phyloP scores from a whole-genome alignment of 257 asterid genomes.

The Knoxia roxburghii region DNA sequence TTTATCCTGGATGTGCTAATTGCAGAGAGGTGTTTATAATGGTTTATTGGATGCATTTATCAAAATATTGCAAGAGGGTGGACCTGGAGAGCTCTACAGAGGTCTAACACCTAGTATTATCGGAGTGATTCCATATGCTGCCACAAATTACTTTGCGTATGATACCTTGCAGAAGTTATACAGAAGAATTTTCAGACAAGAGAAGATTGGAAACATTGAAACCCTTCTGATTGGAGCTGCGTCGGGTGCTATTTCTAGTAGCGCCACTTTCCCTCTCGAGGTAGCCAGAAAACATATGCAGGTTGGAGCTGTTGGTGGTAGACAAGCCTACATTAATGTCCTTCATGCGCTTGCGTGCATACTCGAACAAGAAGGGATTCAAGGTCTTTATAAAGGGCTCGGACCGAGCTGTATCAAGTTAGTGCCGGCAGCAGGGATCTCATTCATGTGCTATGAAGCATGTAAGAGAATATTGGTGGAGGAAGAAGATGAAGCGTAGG shows the following conservation, averaged over 20 bases:
- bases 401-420: slow-evolving; percentile 91
- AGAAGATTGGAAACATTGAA: slow-evolving; percentile 75
- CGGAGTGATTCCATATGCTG: slow-evolving; percentile 89
- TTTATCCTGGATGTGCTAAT: neutral
- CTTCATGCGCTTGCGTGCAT: slow-evolving; percentile 79
- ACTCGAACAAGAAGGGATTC: slow-evolving; percentile 75
- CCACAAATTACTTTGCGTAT: slow-evolving; percentile 80
- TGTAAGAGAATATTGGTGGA: slow-evolving; percentile 86
- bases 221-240: slow-evolving; percentile 84
- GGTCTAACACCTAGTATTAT: slow-evolving; percentile 88
- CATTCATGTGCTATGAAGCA: slow-evolving; percentile 96
- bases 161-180: slow-evolving; percentile 68
- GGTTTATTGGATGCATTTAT: slow-evolving; percentile 77
- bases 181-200: slow-evolving; percentile 49
- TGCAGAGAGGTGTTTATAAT: slow-evolving; percentile 68
- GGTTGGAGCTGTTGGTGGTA: slow-evolving; percentile 87
- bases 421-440: slow-evolving; percentile 96
- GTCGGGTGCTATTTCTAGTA: slow-evolving; percentile 94
- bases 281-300: slow-evolving; percentile 98
- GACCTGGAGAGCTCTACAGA: slow-evolving; percentile 76
- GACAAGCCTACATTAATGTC: slow-evolving; percentile 71
- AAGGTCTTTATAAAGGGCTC: slow-evolving; percentile 77
- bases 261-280: slow-evolving; percentile 86
- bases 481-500: slow-evolving; percentile 49
- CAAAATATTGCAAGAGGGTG: slow-evolving; percentile 84